Percentiles rank a stretch among this genome's conserved stretches.
Conservation (phyloP, 257 asterid genomes). For the Thymus quinquecostatus region DNA sequence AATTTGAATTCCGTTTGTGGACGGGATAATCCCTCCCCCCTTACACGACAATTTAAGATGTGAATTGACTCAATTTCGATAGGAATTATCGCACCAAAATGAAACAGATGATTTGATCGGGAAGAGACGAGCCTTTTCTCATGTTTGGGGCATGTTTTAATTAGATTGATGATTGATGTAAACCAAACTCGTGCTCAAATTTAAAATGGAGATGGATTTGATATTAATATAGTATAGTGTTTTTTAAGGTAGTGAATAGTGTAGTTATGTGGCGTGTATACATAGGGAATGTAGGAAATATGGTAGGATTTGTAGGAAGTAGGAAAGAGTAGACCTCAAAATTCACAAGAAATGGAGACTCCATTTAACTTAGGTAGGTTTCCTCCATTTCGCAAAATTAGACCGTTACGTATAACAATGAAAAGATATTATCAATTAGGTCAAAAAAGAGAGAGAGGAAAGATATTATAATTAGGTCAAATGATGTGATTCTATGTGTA, state of each 20-base stretch:
- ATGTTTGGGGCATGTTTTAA: background rate
- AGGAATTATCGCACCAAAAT: no score
- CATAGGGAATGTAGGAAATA: background rate
- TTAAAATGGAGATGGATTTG: background rate
- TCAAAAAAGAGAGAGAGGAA: background rate
- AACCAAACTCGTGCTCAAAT: background rate
- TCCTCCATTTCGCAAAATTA: conserved; percentile 5
- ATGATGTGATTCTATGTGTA: no score
- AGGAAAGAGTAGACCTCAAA: conserved; percentile 9
- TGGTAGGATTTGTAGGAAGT: background rate
- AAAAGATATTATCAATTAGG: background rate
- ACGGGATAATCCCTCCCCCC: no score
- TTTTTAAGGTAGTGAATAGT: background rate
- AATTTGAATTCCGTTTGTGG: no score
- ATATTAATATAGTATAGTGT: background rate
- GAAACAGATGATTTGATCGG: no score
- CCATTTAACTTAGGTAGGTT: background rate
- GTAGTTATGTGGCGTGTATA: background rate
- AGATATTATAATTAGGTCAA: no score
- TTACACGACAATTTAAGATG: no score
- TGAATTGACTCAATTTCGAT: no score
- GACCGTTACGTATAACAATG: background rate
- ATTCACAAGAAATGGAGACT: conserved; percentile 13
- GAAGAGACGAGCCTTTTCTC: no score
- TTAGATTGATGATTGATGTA: background rate